A percentile compares a stretch with the other conserved stretches of the same genome.
Conservation (phyloP, 495 filamentous ascomycete genomes). For the Aspergillus kassunensis region DNA sequence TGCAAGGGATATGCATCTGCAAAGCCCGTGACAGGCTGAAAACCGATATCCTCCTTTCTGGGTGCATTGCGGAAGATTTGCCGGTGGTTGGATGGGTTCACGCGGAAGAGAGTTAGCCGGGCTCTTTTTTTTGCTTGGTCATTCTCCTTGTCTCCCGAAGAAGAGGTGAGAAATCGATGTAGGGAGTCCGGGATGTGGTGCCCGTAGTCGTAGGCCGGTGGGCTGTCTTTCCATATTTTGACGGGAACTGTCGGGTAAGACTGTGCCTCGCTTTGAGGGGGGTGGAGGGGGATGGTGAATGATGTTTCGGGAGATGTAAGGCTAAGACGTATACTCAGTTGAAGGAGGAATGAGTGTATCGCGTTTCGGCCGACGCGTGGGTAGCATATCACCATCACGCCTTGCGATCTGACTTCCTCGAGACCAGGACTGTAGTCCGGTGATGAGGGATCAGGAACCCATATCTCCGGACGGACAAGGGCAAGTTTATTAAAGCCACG, state of each 20-base stretch:
- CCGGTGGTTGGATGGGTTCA: slow-evolving; percentile 56
- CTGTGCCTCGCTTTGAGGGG: slow-evolving; percentile 48
- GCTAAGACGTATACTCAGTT: slow-evolving; percentile 19
- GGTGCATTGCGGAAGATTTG: slow-evolving; percentile 76
- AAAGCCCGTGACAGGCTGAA: slow-evolving; percentile 75
- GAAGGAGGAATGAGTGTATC: slow-evolving; percentile 5
- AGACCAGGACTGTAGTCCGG: slow-evolving; percentile 34
- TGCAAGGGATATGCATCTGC: slow-evolving; percentile 89
- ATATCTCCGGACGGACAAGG: slow-evolving; percentile 71
- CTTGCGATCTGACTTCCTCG: slow-evolving; percentile 32
- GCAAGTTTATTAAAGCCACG: slow-evolving; percentile 68
- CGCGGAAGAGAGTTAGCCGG: slow-evolving; percentile 66
- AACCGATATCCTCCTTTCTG: slow-evolving; percentile 60
- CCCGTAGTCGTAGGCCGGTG: slow-evolving; percentile 45
- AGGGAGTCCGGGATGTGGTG: slow-evolving; percentile 53
- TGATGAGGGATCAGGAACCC: slow-evolving; percentile 65
- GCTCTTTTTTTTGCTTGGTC: background rate
- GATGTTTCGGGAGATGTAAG: slow-evolving; percentile 24
- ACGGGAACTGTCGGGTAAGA: slow-evolving; percentile 61
- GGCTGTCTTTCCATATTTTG: slow-evolving; percentile 74
- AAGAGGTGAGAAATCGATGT: slow-evolving; percentile 44
- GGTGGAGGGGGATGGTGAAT: slow-evolving; percentile 64
- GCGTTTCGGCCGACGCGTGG: slow-evolving; percentile 21
- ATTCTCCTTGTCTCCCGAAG: background rate
- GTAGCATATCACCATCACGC: slow-evolving; percentile 38